Evolutionary conservation across 768 basidiomycete genomes (phyloP).

Genomic region (Amanita rubescens): DNA sequence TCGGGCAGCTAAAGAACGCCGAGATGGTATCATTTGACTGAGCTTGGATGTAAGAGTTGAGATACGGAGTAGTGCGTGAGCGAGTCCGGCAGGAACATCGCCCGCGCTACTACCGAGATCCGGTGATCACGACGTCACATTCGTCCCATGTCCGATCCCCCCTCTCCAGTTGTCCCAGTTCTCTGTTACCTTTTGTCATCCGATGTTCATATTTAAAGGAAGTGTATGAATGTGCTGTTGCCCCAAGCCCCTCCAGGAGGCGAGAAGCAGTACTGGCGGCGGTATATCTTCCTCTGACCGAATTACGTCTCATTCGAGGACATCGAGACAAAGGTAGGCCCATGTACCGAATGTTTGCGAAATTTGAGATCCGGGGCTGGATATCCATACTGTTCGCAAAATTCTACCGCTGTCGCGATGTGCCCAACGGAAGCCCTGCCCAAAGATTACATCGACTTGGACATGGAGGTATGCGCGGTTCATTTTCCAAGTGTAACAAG

Average conservation of each 20-base stretch:
- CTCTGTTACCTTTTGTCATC: conserved; percentile 89
- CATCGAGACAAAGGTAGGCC: conserved; percentile 76
- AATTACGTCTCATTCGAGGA: conserved; percentile 97
- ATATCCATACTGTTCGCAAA: conserved; percentile 80
- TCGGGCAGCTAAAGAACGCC: conserved; percentile 24
- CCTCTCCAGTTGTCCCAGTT: conserved; percentile 59
- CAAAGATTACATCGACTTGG: conserved; percentile 92
- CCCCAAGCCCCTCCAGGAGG: conserved; percentile 90
- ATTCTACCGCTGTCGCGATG: conserved; percentile 84
- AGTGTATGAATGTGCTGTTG: conserved; percentile 92
- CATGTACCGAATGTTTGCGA: conserved; percentile 78
- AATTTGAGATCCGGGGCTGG: conserved; percentile 79
- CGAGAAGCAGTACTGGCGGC: conserved; percentile 88
- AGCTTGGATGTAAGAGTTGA: neutral
- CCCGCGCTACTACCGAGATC: no score
- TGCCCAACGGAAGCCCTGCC: conserved; percentile 94
- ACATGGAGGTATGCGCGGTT: conserved; percentile 66
- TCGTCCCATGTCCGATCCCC: conserved; percentile 82
- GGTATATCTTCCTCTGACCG: conserved; percentile 90
- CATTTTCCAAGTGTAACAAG: neutral
- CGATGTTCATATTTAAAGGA: conserved; percentile 85
- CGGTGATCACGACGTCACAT: conserved; percentile 33
- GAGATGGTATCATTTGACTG: conserved; percentile 27
- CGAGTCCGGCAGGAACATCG: neutral
- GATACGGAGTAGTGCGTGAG: neutral